phyloP scores from a whole-genome alignment of 371 early-diverging fungal genomes.

The Basidiobolus meristosporus region DNA sequence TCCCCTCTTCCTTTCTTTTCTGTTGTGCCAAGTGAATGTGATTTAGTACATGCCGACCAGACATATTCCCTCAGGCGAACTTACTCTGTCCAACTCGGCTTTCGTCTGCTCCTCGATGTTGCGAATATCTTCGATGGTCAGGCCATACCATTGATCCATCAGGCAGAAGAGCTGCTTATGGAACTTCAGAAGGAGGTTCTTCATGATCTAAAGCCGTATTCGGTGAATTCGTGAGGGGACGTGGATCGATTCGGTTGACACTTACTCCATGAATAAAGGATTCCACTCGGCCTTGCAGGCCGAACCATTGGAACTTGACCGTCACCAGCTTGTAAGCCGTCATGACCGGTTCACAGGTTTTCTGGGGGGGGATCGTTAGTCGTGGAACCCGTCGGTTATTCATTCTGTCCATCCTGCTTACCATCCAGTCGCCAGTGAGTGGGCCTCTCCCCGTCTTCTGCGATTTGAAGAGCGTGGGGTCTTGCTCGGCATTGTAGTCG shows the following conservation, averaged over 20 bases:
- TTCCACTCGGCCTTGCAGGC: conserved; percentile 38
- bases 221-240: neutral
- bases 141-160: conserved; percentile 51
- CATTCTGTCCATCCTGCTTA: conserved; percentile 6
- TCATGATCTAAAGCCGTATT: conserved; percentile 8
- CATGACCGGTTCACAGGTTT: conserved; percentile 47
- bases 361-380: neutral
- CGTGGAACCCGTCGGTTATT: conserved; percentile 7
- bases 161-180: conserved; percentile 49
- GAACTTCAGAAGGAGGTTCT: conserved; percentile 17
- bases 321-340: conserved; percentile 60
- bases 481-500: conserved; percentile 39
- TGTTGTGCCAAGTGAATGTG: no score
- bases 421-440: conserved; percentile 21
- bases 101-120: conserved; percentile 36
- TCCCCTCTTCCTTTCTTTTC: no score
- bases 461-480: conserved; percentile 37
- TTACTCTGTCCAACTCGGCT: conserved; percentile 20
- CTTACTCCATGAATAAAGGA: conserved; percentile 18
- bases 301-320: conserved; percentile 55
- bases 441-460: conserved; percentile 50
- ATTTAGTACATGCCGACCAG: no score
- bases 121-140: conserved; percentile 46
- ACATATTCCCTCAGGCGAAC: no score
- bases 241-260: neutral